phyloP scores from a whole-genome alignment of 441 rosid species.

The Omphalea diandra region DNA sequence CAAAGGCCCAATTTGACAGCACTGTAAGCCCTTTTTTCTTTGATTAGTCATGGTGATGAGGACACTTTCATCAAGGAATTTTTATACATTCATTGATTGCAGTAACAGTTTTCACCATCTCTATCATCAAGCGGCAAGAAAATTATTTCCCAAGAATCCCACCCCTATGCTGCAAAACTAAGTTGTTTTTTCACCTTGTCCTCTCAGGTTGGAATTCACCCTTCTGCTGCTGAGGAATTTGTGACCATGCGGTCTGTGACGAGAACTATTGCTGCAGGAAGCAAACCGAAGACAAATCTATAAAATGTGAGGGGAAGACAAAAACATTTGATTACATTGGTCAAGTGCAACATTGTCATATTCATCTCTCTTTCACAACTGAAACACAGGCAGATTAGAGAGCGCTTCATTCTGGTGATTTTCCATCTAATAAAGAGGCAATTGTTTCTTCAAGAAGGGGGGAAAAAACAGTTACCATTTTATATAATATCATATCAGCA shows the following conservation, averaged over 20 bases:
- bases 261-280: conserved; percentile 48
- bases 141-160: background rate
- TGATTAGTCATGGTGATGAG: background rate
- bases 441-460: too few relatives aligned
- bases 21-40: conserved; percentile 57
- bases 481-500: too few relatives aligned
- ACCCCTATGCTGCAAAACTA: background rate
- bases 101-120: background rate
- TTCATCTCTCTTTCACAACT: background rate
- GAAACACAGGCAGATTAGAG: background rate
- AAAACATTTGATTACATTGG: conserved; percentile 1
- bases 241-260: conserved; percentile 88
- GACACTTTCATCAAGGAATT: too few relatives aligned
- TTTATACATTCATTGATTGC: too few relatives aligned
- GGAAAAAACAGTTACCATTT: too few relatives aligned
- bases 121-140: background rate
- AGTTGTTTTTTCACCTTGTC: background rate
- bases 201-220: conserved; percentile 91
- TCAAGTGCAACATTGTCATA: background rate
- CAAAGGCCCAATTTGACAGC: conserved; percentile 96
- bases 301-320: conserved; percentile 19
- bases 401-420: background rate
- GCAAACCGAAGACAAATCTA: conserved; percentile 64
- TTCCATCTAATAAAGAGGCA: conserved; percentile 18
- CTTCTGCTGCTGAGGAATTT: conserved; percentile 97